Percentiles rank a stretch among this genome's conserved stretches.
phyloP scores from a whole-genome alignment of 352 stramenopile species.

The Globisporangium paroecandrum region DNA sequence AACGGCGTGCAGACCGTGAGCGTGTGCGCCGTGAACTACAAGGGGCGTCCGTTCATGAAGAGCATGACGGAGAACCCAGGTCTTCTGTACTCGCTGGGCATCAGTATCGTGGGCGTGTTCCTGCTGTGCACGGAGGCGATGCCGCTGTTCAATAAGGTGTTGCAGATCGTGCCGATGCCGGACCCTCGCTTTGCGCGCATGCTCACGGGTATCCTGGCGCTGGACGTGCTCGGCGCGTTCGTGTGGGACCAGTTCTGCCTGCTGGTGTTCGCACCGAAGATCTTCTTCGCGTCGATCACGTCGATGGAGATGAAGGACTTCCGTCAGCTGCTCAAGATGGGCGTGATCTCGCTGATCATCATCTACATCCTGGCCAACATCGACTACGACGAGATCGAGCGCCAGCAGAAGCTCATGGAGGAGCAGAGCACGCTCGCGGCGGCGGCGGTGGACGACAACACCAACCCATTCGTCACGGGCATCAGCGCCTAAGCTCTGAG shows the following conservation, averaged over 20 bases:
- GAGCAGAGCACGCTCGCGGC: slow-evolving; percentile 31
- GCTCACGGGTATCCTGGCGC: slow-evolving; percentile 73
- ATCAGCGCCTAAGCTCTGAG: slow-evolving; percentile 14
- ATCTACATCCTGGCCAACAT: slow-evolving; percentile 89
- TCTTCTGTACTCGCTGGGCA: slow-evolving; percentile 91
- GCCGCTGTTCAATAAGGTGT: slow-evolving; percentile 90
- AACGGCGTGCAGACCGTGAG: slow-evolving; percentile 94
- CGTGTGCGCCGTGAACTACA: slow-evolving; percentile 99
- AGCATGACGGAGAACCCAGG: slow-evolving; percentile 94
- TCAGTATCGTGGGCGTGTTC: slow-evolving; percentile 87
- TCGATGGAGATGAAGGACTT: slow-evolving; percentile 78
- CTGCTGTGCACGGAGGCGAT: slow-evolving; percentile 91
- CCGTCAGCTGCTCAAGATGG: slow-evolving; percentile 84
- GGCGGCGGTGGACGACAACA: slow-evolving; percentile 12
- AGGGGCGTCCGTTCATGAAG: slow-evolving; percentile 98
- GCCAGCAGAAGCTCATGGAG: slow-evolving; percentile 79
- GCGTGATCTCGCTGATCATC: slow-evolving; percentile 71
- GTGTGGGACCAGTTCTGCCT: slow-evolving; percentile 85
- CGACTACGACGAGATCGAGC: slow-evolving; percentile 88
- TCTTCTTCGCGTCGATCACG: slow-evolving; percentile 78
- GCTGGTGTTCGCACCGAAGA: slow-evolving; percentile 82
- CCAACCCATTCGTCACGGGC: slow-evolving; percentile 17
- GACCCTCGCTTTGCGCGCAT: slow-evolving; percentile 81
- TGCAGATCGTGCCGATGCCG: slow-evolving; percentile 91
- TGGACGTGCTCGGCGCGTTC: slow-evolving; percentile 85